These are phyloP conservation scores for Gillenia trifoliata DNA, from an alignment of 306 rosid species.

Conservation along the genomic window DNA sequence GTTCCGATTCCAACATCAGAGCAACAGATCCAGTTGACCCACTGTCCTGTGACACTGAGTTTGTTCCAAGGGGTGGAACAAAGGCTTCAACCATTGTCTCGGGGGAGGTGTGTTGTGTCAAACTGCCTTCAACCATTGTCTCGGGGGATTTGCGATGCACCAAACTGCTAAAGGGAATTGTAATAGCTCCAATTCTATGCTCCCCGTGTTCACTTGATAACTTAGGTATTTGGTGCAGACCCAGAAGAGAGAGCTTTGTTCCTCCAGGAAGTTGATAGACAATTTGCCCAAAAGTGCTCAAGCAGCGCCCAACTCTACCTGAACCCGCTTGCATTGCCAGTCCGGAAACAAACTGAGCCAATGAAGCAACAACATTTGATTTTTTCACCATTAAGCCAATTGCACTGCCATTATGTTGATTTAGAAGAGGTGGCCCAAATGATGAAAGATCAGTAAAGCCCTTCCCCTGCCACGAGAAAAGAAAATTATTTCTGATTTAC, in stretches of 20 bases:
- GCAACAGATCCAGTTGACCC: slow-evolving; percentile 50
- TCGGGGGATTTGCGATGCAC: slow-evolving; percentile 25
- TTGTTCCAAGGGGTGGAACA: slow-evolving; percentile 15
- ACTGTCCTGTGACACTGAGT: slow-evolving; percentile 13
- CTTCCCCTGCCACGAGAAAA: slow-evolving; percentile 42
- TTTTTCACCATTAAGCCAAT: slow-evolving; percentile 69
- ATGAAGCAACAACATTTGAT: slow-evolving; percentile 66
- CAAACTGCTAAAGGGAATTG: slow-evolving; percentile 39
- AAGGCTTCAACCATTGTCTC: slow-evolving; percentile 39
- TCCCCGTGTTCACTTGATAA: slow-evolving; percentile 27
- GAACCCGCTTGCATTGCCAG: slow-evolving; percentile 36
- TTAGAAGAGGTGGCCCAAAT: slow-evolving; percentile 75
- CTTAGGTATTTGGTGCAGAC: slow-evolving; percentile 48
- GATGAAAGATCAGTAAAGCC: slow-evolving; percentile 67
- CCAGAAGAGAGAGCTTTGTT: slow-evolving; percentile 66
- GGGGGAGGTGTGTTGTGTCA: slow-evolving; percentile 1
- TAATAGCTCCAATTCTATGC: slow-evolving; percentile 37
- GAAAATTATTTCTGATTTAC: not conserved
- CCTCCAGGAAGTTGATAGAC: slow-evolving; percentile 58
- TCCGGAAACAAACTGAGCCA: slow-evolving; percentile 66
- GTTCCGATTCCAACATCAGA: slow-evolving; percentile 53
- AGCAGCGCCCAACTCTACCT: slow-evolving; percentile 32
- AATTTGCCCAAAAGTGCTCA: slow-evolving; percentile 69
- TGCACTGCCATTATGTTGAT: slow-evolving; percentile 57
- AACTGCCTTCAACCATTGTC: slow-evolving; percentile 24